These are phyloP conservation scores for Scedosporium boydii DNA, from an alignment of 2,329 filamentous ascomycete species.

Conservation along the genomic window DNA sequence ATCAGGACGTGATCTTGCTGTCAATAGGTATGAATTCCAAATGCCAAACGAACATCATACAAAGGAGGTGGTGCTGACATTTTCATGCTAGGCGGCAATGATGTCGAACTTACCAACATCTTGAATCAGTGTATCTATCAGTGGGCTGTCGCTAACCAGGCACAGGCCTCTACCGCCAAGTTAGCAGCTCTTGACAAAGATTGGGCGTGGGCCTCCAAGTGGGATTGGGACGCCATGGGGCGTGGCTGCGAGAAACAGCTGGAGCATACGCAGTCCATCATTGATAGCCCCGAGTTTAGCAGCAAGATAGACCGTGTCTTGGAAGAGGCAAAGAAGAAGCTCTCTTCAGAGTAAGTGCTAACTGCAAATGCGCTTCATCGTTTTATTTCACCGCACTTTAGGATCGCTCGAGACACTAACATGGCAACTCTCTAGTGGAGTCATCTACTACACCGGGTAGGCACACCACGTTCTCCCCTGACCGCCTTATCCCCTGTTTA, in stretches of 20 bases:
- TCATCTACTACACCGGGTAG: neutral
- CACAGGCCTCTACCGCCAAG: conserved; percentile 6
- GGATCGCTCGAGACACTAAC: neutral
- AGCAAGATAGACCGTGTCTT: conserved; percentile 5
- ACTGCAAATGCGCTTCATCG: neutral
- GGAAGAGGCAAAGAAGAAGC: conserved; percentile 6
- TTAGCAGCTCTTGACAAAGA: neutral
- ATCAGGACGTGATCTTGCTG: conserved; percentile 2
- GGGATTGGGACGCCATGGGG: conserved; percentile 6
- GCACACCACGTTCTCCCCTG: neutral
- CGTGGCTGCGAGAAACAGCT: conserved; percentile 8
- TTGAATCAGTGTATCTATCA: conserved; percentile 13
- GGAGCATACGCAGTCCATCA: neutral
- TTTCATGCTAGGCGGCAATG: neutral
- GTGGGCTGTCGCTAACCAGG: conserved; percentile 4
- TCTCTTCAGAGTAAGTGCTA: conserved; percentile 3
- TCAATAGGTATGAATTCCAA: neutral
- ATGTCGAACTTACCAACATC: conserved; percentile 11
- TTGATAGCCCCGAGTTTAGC: conserved; percentile 4
- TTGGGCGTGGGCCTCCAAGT: conserved; percentile 1
- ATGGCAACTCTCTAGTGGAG: neutral
- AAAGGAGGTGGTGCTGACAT: neutral
- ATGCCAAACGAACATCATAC: too few species aligned
- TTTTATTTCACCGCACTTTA: too few species aligned
- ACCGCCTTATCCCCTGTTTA: too few species aligned